Conservation (phyloP, 139 green algal genomes). For the Ettlia oleoabundans region DNA sequence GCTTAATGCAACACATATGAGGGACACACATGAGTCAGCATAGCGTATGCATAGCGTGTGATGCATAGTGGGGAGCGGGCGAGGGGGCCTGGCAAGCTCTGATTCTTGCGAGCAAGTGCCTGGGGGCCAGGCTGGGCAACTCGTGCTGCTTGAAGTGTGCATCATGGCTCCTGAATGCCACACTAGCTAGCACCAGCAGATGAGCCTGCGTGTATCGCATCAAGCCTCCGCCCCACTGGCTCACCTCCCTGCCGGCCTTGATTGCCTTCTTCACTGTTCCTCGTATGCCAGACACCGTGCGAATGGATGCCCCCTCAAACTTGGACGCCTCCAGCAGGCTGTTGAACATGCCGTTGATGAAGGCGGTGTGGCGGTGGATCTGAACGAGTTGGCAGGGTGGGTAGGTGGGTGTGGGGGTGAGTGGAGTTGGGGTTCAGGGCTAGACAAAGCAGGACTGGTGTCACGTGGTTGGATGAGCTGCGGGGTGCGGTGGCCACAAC, state of each 20-base stretch:
- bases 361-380: constrained; percentile 91
- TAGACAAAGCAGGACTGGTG: neutral
- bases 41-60: too few species aligned
- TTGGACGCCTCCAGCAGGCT: constrained; percentile 79
- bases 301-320: constrained; percentile 91
- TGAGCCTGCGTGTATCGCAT: neutral
- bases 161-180: too few species aligned
- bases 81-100: too few species aligned
- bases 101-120: too few species aligned
- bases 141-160: too few species aligned
- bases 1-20: too few species aligned
- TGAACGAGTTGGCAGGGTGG: neutral
- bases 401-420: neutral
- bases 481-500: too few species aligned
- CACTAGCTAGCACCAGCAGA: neutral
- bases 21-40: too few species aligned
- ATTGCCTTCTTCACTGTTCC: constrained; percentile 96
- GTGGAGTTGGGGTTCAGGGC: too few species aligned
- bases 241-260: constrained; percentile 36
- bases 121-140: too few species aligned
- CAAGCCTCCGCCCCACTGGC: neutral
- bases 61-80: too few species aligned
- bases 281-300: constrained; percentile 92
- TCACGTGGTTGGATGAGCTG: too few species aligned
- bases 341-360: constrained; percentile 96